Evolutionary conservation across 2,329 filamentous ascomycete species (phyloP).

Genomic region (Emydomyces testavorans): DNA sequence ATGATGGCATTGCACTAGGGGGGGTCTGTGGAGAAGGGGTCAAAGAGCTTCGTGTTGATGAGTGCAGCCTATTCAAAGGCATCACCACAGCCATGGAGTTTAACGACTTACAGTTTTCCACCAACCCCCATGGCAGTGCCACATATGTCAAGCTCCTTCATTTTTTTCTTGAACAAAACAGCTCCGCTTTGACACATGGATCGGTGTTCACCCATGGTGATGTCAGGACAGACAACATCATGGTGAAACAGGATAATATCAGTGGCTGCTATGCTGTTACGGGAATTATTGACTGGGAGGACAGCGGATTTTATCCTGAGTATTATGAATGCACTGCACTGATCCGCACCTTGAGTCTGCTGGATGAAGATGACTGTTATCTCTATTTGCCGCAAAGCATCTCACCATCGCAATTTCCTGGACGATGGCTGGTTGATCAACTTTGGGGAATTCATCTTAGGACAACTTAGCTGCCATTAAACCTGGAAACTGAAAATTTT

Average conservation of each 20-base stretch:
- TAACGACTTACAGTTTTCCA: conserved; percentile 21
- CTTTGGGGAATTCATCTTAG: conserved; percentile 9
- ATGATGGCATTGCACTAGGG: conserved; percentile 17
- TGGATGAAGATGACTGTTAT: conserved; percentile 24
- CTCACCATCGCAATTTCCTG: conserved; percentile 17
- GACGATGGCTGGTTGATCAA: conserved; percentile 15
- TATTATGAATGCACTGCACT: conserved; percentile 23
- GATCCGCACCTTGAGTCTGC: conserved; percentile 15
- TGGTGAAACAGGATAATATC: conserved; percentile 19
- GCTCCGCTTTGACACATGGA: conserved; percentile 2
- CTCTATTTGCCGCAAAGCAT: conserved; percentile 22
- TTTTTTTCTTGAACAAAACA: background rate
- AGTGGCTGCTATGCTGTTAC: conserved; percentile 17
- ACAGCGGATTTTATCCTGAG: conserved; percentile 25
- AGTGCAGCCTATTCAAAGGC: conserved; percentile 18
- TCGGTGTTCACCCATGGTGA: conserved; percentile 25
- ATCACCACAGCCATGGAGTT: conserved; percentile 19
- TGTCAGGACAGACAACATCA: conserved; percentile 22
- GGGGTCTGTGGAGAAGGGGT: conserved; percentile 22
- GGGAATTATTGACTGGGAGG: conserved; percentile 26
- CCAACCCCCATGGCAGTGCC: conserved; percentile 17
- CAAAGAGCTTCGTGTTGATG: conserved; percentile 19
- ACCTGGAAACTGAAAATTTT: too few species aligned
- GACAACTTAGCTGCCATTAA: conserved; percentile 1
- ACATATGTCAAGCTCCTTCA: conserved; percentile 20